phyloP scores from a whole-genome alignment of 768 basidiomycete species.

The Paxillus ammoniavirescens region DNA sequence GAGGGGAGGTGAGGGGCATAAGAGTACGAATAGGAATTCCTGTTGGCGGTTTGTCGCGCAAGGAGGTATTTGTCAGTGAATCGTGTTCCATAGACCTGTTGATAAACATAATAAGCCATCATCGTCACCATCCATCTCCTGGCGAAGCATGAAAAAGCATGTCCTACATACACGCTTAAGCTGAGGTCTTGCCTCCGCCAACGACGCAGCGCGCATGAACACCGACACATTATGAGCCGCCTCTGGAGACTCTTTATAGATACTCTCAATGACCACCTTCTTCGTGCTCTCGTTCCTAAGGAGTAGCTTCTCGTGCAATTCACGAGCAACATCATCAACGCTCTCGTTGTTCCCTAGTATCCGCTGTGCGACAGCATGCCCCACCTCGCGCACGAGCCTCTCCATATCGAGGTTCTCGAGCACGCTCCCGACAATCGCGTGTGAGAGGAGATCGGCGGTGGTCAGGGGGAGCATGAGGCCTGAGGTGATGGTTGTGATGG shows the following conservation, averaged over 20 bases:
- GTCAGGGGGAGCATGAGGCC: conserved; percentile 96
- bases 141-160: neutral
- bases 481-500: conserved; percentile 88
- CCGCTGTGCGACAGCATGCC: conserved; percentile 87
- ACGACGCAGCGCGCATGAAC: conserved; percentile 69
- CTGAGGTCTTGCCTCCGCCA: conserved; percentile 71
- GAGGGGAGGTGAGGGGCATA: conserved; percentile 48
- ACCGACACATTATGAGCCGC: conserved; percentile 86
- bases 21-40: conserved; percentile 53
- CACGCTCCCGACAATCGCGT: conserved; percentile 95
- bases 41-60: conserved; percentile 57
- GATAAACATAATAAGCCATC: conserved; percentile 4
- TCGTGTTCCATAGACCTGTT: conserved; percentile 87
- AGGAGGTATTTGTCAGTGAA: conserved; percentile 96
- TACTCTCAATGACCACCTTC: conserved; percentile 93
- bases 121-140: conserved; percentile 4
- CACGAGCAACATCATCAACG: conserved; percentile 94
- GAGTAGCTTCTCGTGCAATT: conserved; percentile 87
- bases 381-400: conserved; percentile 90
- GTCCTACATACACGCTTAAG: conserved; percentile 67
- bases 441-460: conserved; percentile 90
- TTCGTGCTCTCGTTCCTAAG: conserved; percentile 96
- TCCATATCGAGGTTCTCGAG: conserved; percentile 99
- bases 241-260: conserved; percentile 90
- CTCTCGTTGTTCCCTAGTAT: conserved; percentile 92